Evolutionary conservation across 2,329 filamentous ascomycete species (phyloP).

Genomic region (Pseudopyrenochaeta lycopersici): DNA sequence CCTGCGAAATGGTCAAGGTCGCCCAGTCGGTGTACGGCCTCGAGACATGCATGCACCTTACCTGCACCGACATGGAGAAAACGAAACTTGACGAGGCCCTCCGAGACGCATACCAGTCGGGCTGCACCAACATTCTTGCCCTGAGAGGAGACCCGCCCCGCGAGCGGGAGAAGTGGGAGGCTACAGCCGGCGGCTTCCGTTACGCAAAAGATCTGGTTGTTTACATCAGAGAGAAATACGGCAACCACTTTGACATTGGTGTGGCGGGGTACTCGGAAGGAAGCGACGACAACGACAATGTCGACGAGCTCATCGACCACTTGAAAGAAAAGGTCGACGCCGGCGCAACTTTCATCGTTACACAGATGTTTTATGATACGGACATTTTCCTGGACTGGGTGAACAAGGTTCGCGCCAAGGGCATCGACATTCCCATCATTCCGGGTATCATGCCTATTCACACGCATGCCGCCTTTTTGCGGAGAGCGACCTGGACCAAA

Average conservation of each 20-base stretch:
- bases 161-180: slow-evolving; percentile 94
- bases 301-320: slow-evolving; percentile 85
- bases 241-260: slow-evolving; percentile 94
- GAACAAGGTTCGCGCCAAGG: slow-evolving; percentile 81
- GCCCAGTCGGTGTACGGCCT: slow-evolving; percentile 94
- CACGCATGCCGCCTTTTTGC: slow-evolving; percentile 91
- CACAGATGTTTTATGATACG: slow-evolving; percentile 99
- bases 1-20: slow-evolving; percentile 96
- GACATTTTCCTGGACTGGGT: slow-evolving; percentile 96
- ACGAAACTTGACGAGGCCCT: slow-evolving; percentile 92
- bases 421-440: slow-evolving; percentile 84
- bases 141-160: slow-evolving; percentile 91
- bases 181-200: slow-evolving; percentile 83
- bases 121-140: slow-evolving; percentile 96
- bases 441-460: slow-evolving; percentile 94
- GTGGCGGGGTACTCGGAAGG: slow-evolving; percentile 97
- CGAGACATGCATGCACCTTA: slow-evolving; percentile 99
- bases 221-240: slow-evolving; percentile 81
- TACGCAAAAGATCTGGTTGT: slow-evolving; percentile 92
- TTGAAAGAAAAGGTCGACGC: slow-evolving; percentile 97
- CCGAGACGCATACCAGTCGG: slow-evolving; percentile 87
- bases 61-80: slow-evolving; percentile 96
- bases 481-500: slow-evolving; percentile 90
- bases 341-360: slow-evolving; percentile 92
- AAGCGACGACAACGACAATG: slow-evolving; percentile 89